Evolutionary conservation across 1,284 basidiomycete species (phyloP).

Genomic region (Fomitopsis pinicola): DNA sequence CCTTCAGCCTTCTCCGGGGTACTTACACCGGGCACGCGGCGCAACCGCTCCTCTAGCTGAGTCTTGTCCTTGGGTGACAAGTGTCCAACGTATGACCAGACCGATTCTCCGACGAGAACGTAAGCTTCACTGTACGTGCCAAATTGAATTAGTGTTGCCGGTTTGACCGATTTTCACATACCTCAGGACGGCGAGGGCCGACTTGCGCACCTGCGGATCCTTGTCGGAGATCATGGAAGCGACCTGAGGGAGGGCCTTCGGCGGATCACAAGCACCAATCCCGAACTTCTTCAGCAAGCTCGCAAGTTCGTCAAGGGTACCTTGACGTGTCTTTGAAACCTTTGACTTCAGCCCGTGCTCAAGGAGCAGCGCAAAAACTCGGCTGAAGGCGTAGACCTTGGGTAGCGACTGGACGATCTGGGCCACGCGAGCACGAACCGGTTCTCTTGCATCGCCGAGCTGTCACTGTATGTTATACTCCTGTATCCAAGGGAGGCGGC

Average conservation of each 20-base stretch:
- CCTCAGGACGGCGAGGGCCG: slow-evolving; percentile 76
- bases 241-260: slow-evolving; percentile 76
- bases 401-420: slow-evolving; percentile 70
- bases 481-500: slow-evolving; percentile 3
- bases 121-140: slow-evolving; percentile 66
- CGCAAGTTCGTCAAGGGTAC: slow-evolving; percentile 79
- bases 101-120: slow-evolving; percentile 78
- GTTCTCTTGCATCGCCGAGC: slow-evolving; percentile 82
- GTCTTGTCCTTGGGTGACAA: slow-evolving; percentile 86
- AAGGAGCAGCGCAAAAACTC: slow-evolving; percentile 82
- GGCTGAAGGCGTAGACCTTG: slow-evolving; percentile 85
- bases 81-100: slow-evolving; percentile 77
- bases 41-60: slow-evolving; percentile 86
- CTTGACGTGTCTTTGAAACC: slow-evolving; percentile 87
- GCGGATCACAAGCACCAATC: slow-evolving; percentile 74
- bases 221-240: slow-evolving; percentile 86
- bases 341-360: slow-evolving; percentile 87
- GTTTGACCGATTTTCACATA: slow-evolving; percentile 23
- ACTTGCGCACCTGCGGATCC: slow-evolving; percentile 82
- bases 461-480: slow-evolving; percentile 25
- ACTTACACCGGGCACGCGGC: slow-evolving; percentile 71
- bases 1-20: slow-evolving; percentile 44
- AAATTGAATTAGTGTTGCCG: background rate
- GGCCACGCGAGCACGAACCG: slow-evolving; percentile 65
- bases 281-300: slow-evolving; percentile 80